Conservation (phyloP, 345 rosid species). For the Atalantia buxifolia region DNA sequence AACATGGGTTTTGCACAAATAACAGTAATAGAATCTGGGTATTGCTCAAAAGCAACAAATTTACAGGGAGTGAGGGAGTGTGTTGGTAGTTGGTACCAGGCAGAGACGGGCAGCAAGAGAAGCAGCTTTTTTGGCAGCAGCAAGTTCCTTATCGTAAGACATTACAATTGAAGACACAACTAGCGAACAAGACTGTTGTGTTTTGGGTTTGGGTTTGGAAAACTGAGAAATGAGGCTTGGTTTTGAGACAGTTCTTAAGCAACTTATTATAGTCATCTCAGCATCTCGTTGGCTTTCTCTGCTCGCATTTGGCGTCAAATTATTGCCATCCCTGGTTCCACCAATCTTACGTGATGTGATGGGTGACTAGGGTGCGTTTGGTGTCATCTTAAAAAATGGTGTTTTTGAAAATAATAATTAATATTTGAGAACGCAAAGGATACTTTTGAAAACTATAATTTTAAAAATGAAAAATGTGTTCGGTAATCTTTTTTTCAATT, state of each 20-base stretch:
- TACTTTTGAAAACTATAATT: too few relatives aligned
- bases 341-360: too few relatives aligned
- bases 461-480: too few relatives aligned
- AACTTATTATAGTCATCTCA: slow-evolving; percentile 26
- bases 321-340: too few relatives aligned
- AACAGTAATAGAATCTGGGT: not conserved
- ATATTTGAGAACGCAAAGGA: too few relatives aligned
- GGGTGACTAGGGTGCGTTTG: too few relatives aligned
- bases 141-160: slow-evolving; percentile 81
- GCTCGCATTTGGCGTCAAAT: not conserved
- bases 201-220: slow-evolving; percentile 12
- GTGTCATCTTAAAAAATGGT: too few relatives aligned
- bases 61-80: not conserved
- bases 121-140: slow-evolving; percentile 89
- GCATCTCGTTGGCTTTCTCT: not conserved
- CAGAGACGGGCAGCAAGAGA: slow-evolving; percentile 90
- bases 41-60: not conserved
- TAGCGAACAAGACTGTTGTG: slow-evolving; percentile 12
- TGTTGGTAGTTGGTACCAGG: slow-evolving; percentile 40
- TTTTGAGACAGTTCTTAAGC: slow-evolving; percentile 22
- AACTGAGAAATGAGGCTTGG: not conserved
- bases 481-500: too few relatives aligned
- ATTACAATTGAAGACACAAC: slow-evolving; percentile 24
- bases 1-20: slow-evolving; percentile 17
- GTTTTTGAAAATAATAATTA: too few relatives aligned